These are phyloP conservation scores for Wallacemonas sp. DNA, from an alignment of 208 protist genomes.

Conservation along the genomic window DNA sequence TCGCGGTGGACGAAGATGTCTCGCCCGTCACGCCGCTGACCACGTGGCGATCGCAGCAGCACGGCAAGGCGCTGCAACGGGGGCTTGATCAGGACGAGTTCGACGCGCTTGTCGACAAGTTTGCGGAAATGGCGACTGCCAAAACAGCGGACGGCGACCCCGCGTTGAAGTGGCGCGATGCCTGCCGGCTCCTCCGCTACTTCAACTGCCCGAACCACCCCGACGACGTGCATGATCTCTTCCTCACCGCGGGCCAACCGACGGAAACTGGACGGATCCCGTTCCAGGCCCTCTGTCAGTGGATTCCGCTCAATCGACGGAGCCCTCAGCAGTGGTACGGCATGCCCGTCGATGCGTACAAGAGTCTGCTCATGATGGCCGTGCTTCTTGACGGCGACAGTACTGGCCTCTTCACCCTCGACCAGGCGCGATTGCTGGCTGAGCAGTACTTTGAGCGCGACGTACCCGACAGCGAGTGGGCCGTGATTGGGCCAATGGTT, in stretches of 20 bases:
- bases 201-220: slow-evolving; percentile 66
- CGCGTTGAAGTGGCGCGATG: slow-evolving; percentile 49
- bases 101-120: slow-evolving; percentile 34
- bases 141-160: slow-evolving; percentile 13
- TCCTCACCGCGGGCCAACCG: slow-evolving; percentile 38
- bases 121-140: slow-evolving; percentile 41
- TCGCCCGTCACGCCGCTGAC: background rate
- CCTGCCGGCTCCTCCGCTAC: slow-evolving; percentile 57
- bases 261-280: slow-evolving; percentile 31
- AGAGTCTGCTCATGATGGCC: slow-evolving; percentile 40
- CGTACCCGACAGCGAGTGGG: slow-evolving; percentile 42
- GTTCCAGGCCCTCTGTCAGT: slow-evolving; percentile 56
- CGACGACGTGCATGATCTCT: slow-evolving; percentile 57
- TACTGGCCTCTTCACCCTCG: slow-evolving; percentile 58
- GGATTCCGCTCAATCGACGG: slow-evolving; percentile 47
- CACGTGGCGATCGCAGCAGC: slow-evolving; percentile 7
- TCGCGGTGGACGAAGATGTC: background rate
- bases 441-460: slow-evolving; percentile 67
- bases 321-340: slow-evolving; percentile 51
- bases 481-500: slow-evolving; percentile 31
- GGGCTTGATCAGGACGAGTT: slow-evolving; percentile 49
- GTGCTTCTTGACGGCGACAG: slow-evolving; percentile 53
- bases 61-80: slow-evolving; percentile 32
- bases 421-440: slow-evolving; percentile 47
- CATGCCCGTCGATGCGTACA: slow-evolving; percentile 40